Evolutionary conservation across 2,329 filamentous ascomycete species (phyloP).

Genomic region (Diaporthe caulivora): DNA sequence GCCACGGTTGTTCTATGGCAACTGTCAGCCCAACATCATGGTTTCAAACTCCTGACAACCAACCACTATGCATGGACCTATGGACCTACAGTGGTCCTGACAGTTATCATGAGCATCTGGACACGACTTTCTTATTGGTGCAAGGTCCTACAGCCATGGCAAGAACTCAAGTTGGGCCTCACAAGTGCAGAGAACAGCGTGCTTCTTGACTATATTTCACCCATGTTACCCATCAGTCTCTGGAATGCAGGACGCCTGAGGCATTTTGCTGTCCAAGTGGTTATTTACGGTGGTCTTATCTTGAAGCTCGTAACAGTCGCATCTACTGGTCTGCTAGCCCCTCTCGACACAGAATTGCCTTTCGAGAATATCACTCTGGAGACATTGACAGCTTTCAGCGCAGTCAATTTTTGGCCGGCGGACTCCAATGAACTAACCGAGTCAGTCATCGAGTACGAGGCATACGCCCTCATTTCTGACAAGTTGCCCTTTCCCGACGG

Average conservation of each 20-base stretch:
- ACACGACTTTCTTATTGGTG: neutral
- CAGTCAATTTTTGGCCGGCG: neutral
- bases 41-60: neutral
- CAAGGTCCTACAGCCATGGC: neutral
- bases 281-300: neutral
- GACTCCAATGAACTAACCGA: neutral
- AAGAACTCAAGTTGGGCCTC: neutral
- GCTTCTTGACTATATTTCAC: neutral
- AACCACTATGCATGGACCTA: conserved; percentile 1
- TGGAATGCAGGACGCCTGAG: neutral
- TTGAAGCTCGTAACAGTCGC: neutral
- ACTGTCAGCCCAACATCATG: neutral
- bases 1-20: neutral
- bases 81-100: neutral
- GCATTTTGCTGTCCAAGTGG: neutral
- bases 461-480: neutral
- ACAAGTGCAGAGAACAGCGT: neutral
- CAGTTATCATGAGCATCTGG: conserved; percentile 5
- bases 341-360: neutral
- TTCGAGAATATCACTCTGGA: neutral
- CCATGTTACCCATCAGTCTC: neutral
- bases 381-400: neutral
- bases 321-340: neutral
- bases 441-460: neutral
- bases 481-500: neutral